Percentiles rank a stretch among this genome's conserved stretches.
These are phyloP conservation scores for Williopsis jadinii DNA, from an alignment of 1,139 yeast species.

Conservation along the genomic window DNA sequence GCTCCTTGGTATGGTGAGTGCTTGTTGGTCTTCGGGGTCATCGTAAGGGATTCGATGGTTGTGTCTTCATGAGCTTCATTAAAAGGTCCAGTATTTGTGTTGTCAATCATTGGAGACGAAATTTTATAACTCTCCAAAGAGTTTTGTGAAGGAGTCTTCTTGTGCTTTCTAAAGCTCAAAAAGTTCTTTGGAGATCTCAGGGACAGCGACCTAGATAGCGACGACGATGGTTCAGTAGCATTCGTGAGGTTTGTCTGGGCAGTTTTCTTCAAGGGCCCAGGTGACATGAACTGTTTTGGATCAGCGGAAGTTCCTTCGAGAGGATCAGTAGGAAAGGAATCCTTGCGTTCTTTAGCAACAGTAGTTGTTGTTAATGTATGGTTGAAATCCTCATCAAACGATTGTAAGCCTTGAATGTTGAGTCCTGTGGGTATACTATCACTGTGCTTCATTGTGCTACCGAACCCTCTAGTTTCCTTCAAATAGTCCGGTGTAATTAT, in stretches of 20 bases:
- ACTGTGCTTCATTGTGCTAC: slow-evolving; percentile 12
- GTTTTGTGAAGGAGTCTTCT: slow-evolving; percentile 17
- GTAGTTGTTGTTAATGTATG: background rate
- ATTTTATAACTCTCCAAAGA: slow-evolving; percentile 17
- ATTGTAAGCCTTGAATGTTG: slow-evolving; percentile 16
- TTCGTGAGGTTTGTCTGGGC: slow-evolving; percentile 8
- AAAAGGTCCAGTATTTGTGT: slow-evolving; percentile 4
- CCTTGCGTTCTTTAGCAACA: background rate
- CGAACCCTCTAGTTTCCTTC: slow-evolving; percentile 10
- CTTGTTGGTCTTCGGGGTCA: slow-evolving; percentile 7
- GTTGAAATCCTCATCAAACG: slow-evolving; percentile 12
- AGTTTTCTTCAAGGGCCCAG: slow-evolving; percentile 9
- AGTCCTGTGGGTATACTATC: slow-evolving; percentile 15
- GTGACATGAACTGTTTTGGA: slow-evolving; percentile 8
- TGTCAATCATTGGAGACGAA: slow-evolving; percentile 19
- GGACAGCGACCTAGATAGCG: slow-evolving; percentile 20
- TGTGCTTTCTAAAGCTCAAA: slow-evolving; percentile 25
- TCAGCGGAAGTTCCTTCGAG: background rate
- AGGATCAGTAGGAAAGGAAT: background rate
- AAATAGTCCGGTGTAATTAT: slow-evolving; percentile 12
- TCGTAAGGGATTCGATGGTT: background rate
- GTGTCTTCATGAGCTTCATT: slow-evolving; percentile 1
- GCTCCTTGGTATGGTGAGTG: slow-evolving; percentile 20
- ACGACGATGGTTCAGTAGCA: background rate
- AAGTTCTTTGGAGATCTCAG: slow-evolving; percentile 28